Percentiles rank a stretch among this genome's conserved stretches.
phyloP scores from a whole-genome alignment of 1,139 yeast species.

The Williopsis jadinii region DNA sequence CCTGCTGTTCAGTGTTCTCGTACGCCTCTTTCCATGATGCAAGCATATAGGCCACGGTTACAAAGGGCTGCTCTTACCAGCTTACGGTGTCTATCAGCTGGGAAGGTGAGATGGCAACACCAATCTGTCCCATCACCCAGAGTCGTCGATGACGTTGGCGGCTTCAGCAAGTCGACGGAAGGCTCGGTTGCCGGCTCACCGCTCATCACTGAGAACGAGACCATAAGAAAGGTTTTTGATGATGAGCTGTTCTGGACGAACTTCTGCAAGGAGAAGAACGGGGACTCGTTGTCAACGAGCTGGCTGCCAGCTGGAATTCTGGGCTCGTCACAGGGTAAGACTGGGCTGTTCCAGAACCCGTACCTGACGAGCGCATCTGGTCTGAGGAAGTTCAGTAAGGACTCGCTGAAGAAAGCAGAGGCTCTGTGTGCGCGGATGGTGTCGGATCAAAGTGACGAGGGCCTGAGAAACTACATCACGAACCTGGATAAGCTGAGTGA shows the following conservation, averaged over 20 bases:
- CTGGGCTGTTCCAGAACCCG: constrained; percentile 74
- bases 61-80: background rate
- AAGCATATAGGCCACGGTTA: background rate
- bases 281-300: background rate
- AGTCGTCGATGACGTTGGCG: no score
- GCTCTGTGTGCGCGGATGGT: constrained; percentile 50
- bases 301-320: constrained; percentile 1
- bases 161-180: no score
- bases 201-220: constrained; percentile 11
- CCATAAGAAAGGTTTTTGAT: constrained; percentile 17
- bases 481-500: constrained; percentile 83
- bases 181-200: no score
- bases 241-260: constrained; percentile 18
- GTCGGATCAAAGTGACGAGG: constrained; percentile 37
- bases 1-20: no score
- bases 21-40: constrained; percentile 1
- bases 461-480: constrained; percentile 47
- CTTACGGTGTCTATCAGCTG: no score
- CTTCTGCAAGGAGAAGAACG: constrained; percentile 6
- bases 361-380: constrained; percentile 66
- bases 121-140: no score
- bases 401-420: constrained; percentile 59
- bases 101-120: no score
- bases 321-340: constrained; percentile 14
- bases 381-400: constrained; percentile 55